Evolutionary conservation across 352 stramenopile genomes (phyloP), one percentile per base, ranked within the genome.

Genomic region (Globisporangium cystogenes): DNA sequence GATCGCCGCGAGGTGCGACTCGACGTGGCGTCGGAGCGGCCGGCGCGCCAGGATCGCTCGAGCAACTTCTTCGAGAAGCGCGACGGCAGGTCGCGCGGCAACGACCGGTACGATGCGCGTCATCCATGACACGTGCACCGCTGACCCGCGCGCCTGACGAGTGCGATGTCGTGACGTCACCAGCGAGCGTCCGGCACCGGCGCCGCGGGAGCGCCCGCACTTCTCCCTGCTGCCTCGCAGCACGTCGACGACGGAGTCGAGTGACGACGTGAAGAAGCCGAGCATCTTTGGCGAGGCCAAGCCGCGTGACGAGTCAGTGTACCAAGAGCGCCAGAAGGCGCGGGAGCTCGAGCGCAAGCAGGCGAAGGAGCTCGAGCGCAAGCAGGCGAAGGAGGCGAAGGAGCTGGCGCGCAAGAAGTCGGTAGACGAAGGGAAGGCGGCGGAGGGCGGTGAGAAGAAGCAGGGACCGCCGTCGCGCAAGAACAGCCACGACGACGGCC

Each of bases 281-380:
- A 92, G 65, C 61, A 85, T 88, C 51, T 95, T 95, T 49, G 85
- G 85, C 16, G 74, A 92, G n/a, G 85, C 85, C 20, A 95, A 93
- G 65, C 82, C 85, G 3, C 83, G 80, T 31, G 83, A 93, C 37
- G 82, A 93, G 39, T 31, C 48, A 8, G 74, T 65, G 49, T 87
- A 90, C 55, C 65, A 71, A 12, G 82, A 90, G 57, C 82, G 78
- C 37, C 81, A 86, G 67, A 87, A 82, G 46, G 53, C 69, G 24
- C 67, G 74, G 43, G 45, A 62, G 27, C 66, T 71, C 15, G 82
- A 90, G 57, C 82, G 78, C 40, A 79, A 86, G 64, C 86, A 82
- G 43, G 53, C 67, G 24, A 69, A 77, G 47, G 45, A 62, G 27
- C 26, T 40, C 26, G 56, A 57, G 59, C 60, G 51, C 27, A 54